These are phyloP conservation scores for Tothia fuscella DNA, from an alignment of 2,329 filamentous ascomycete species.

Conservation along the genomic window DNA sequence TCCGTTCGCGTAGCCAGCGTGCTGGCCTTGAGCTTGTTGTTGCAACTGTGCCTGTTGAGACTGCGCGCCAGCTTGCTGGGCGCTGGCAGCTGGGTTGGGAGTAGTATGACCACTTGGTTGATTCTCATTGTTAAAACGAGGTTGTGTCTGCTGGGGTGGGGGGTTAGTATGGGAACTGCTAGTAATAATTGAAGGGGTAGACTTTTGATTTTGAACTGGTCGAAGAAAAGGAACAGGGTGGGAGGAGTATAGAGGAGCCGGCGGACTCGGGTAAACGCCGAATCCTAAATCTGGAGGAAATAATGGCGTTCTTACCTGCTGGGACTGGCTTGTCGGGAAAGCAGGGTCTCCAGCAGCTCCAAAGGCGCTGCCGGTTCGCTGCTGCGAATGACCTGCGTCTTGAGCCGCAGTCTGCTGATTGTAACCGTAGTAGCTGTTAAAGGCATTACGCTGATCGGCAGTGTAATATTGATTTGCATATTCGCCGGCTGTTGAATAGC, in stretches of 20 bases:
- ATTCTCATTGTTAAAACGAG: slow-evolving; percentile 60
- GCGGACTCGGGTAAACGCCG: background rate
- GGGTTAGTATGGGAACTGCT: no score
- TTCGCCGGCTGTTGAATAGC: slow-evolving; percentile 60
- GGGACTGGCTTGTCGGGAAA: slow-evolving; percentile 50
- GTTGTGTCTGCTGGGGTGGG: slow-evolving; percentile 37
- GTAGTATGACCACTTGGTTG: slow-evolving; percentile 86
- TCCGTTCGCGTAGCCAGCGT: slow-evolving; percentile 40
- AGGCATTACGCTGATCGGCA: slow-evolving; percentile 61
- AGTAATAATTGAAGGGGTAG: background rate
- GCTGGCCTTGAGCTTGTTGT: slow-evolving; percentile 29
- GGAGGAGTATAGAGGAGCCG: no score
- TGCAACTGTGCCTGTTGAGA: slow-evolving; percentile 37
- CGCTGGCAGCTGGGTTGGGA: slow-evolving; percentile 63
- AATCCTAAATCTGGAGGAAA: no score
- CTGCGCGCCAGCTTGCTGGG: slow-evolving; percentile 39
- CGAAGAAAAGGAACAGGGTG: no score
- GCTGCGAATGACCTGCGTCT: slow-evolving; percentile 59
- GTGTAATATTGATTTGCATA: slow-evolving; percentile 85
- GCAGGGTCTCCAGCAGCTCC: slow-evolving; percentile 48
- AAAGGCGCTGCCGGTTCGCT: slow-evolving; percentile 70
- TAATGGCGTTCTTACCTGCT: slow-evolving; percentile 34
- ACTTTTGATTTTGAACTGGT: no score
- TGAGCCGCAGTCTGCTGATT: slow-evolving; percentile 48
- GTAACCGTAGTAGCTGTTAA: slow-evolving; percentile 55